Conservation (phyloP, 78 protist species). For the Cavenderia fasciculata region DNA sequence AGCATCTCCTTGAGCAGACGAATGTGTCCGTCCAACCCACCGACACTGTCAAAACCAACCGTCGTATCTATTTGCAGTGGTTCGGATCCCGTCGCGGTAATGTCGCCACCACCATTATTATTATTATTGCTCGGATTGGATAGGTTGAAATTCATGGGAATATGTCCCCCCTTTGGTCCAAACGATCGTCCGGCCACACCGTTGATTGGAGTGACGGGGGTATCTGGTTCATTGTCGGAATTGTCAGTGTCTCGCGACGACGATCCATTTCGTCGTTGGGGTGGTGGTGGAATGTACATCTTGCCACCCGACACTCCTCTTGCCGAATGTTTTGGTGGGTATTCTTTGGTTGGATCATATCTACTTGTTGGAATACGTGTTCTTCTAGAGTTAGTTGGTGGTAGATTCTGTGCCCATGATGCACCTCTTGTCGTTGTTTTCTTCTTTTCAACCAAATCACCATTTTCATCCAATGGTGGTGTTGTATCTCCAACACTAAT, state of each 20-base stretch:
- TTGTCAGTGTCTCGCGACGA: background rate
- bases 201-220: too few relatives aligned
- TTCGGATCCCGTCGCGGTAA: background rate
- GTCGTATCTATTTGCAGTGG: conserved; percentile 41
- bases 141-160: background rate
- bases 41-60: conserved; percentile 36
- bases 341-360: background rate
- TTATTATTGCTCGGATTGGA: background rate
- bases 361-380: conserved; percentile 6
- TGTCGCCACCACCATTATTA: background rate
- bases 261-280: background rate
- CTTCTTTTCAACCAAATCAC: background rate
- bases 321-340: background rate
- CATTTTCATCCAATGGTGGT: background rate
- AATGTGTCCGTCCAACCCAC: conserved; percentile 61
- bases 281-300: conserved; percentile 1
- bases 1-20: conserved; percentile 74
- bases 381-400: conserved; percentile 14
- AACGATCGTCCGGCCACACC: too few relatives aligned
- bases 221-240: background rate
- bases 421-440: background rate
- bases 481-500: background rate
- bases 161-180: background rate
- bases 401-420: conserved; percentile 2
- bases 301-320: background rate